A percentile compares a stretch with the other conserved stretches of the same genome.
These are phyloP conservation scores for Euryodendron excelsum DNA, from an alignment of 148 eudicot species.

Conservation along the genomic window DNA sequence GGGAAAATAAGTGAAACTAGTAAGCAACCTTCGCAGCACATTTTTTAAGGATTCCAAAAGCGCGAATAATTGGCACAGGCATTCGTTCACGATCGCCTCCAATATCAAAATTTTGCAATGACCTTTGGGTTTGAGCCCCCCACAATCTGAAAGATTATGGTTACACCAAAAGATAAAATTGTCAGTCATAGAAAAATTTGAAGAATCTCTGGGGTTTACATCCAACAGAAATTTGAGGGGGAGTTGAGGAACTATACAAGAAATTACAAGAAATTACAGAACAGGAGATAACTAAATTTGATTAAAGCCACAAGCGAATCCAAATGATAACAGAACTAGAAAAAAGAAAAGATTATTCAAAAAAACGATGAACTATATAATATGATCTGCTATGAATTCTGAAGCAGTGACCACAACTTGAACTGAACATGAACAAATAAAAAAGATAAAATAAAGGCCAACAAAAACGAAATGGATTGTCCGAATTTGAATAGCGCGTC, in stretches of 20 bases:
- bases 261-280: background rate
- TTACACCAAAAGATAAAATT: slow-evolving; percentile 10
- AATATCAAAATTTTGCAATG: slow-evolving; percentile 93
- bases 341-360: too few species aligned
- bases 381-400: too few species aligned
- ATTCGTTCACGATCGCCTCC: slow-evolving; percentile 97
- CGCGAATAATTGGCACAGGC: slow-evolving; percentile 77
- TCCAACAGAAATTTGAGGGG: too few species aligned
- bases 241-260: too few species aligned
- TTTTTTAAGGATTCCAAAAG: slow-evolving; percentile 88
- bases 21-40: slow-evolving; percentile 84
- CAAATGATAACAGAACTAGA: too few species aligned
- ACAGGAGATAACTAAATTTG: too few species aligned
- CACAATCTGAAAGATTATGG: slow-evolving; percentile 59
- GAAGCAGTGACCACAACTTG: too few species aligned
- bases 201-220: background rate
- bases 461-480: background rate
- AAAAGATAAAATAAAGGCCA: background rate
- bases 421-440: background rate
- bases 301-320: too few species aligned
- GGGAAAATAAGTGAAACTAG: background rate
- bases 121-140: slow-evolving; percentile 99
- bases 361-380: too few species aligned
- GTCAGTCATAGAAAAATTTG: background rate
- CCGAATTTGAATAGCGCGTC: background rate